Conservation (phyloP, 2,329 filamentous ascomycete species). For the Hymenoscyphus albidus region DNA sequence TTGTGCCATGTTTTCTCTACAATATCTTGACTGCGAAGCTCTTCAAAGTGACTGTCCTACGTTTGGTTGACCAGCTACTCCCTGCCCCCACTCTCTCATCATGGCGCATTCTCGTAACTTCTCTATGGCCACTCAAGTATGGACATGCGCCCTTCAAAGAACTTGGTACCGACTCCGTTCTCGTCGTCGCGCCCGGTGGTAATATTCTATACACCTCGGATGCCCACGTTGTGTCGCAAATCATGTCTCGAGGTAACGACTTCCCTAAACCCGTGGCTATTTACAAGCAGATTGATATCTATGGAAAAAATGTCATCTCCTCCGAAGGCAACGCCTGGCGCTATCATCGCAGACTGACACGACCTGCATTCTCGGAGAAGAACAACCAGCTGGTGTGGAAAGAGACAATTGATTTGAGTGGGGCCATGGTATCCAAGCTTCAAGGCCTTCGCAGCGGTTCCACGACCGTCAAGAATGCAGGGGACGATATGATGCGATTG, state of each 20-base stretch:
- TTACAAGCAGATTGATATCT: constrained; percentile 28
- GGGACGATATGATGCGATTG: constrained; percentile 57
- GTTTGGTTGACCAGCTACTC: constrained; percentile 11
- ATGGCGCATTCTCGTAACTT: constrained; percentile 15
- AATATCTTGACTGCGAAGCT: constrained; percentile 13
- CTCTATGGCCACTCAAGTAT: constrained; percentile 18
- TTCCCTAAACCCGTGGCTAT: constrained; percentile 31
- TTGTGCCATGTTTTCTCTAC: constrained; percentile 22
- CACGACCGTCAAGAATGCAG: constrained; percentile 45
- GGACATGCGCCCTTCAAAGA: constrained; percentile 19
- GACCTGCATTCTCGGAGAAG: constrained; percentile 35
- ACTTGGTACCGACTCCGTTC: constrained; percentile 48
- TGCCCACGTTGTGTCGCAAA: constrained; percentile 47
- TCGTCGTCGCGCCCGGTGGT: constrained; percentile 55
- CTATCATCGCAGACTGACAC: constrained; percentile 29
- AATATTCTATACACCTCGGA: constrained; percentile 57
- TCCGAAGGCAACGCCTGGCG: constrained; percentile 30
- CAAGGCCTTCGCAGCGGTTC: constrained; percentile 30
- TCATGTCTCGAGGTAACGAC: constrained; percentile 25
- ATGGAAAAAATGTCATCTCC: constrained; percentile 30
- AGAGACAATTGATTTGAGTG: constrained; percentile 46
- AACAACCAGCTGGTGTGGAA: constrained; percentile 41
- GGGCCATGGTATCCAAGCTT: constrained; percentile 39
- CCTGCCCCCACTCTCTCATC: constrained; percentile 13
- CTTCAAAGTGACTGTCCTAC: constrained; percentile 13